Base-by-base conservation (phyloP, 2,329 filamentous ascomycete species). In the Ophiostoma angusticollis region DNA sequence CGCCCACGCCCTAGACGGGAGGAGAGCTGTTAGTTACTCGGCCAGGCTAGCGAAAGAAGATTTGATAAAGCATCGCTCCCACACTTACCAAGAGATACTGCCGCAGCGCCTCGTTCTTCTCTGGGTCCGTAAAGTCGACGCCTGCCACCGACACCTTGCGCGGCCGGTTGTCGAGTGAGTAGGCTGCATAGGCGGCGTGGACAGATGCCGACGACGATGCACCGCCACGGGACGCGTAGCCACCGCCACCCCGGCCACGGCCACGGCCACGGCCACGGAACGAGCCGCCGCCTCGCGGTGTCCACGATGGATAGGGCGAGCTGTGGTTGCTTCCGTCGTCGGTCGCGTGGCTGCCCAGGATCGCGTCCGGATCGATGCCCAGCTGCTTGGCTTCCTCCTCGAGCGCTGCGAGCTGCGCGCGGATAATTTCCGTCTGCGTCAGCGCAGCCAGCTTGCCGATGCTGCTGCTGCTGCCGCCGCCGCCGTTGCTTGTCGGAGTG, bases 151-250 rank as follows among this genome's bases (percentile, higher is more conserved):
- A 68, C 9, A 91, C 63, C 45, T 69, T 77, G 54, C 72, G 80
- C 0, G 84, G 78, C 31, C 84, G 68, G 54, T 87, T 86, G 52
- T 91, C 84, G 17, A 91, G 65, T 14, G 79, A 78, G 48, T 78
- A 80, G 23, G 69, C 67, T 4, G 68, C 72, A 48, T 76, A 77
- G 1, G 68, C 69, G 3, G 68, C n/a, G n/a, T n/a, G n/a, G 67
- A 33, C 70, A 67, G 37, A 67, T 62, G 23, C 68, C 67, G 21
- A 38, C 29, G 17, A n/a, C 14, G 9, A 9, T n/a, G 17, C 30
- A 31, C 63, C 55, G 40, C 61, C 64, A 0, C 60, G 58, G 11
- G 67, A 65, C 35, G 65, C 46, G 17, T 14, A 61, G 54, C 12
- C 61, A 43, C 50, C 63, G 49, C 44, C 51, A 55, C 19, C 57